These are phyloP conservation scores for Hygrocybe coccinea DNA, from an alignment of 768 basidiomycete genomes.

Conservation along the genomic window DNA sequence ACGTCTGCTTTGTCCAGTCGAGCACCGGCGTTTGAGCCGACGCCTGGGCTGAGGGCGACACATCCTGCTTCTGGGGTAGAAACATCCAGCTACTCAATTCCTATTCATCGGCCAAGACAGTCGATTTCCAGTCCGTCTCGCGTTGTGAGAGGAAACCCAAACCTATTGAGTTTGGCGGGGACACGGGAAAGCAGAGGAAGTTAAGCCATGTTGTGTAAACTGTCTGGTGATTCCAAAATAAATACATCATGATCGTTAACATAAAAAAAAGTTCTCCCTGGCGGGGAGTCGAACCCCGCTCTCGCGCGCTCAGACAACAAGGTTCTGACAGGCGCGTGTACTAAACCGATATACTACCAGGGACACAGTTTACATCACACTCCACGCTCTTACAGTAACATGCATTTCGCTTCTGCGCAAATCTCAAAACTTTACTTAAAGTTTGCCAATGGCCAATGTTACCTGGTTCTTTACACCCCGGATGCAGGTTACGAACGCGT, in stretches of 20 bases:
- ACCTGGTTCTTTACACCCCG: not conserved
- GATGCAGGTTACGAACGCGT: not conserved
- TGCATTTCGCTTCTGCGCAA: too few species aligned
- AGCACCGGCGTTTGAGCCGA: constrained; percentile 51
- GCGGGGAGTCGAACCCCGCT: constrained; percentile 26
- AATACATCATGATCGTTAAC: too few species aligned
- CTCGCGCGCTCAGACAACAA: constrained; percentile 11
- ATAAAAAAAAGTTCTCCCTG: constrained; percentile 13
- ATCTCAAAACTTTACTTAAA: too few species aligned
- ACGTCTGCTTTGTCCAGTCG: constrained; percentile 43
- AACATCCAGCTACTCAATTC: not conserved
- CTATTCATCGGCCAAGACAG: constrained; percentile 1
- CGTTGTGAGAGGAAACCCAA: not conserved
- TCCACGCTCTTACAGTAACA: too few species aligned
- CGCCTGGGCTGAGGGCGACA: not conserved
- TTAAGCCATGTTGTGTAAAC: too few species aligned
- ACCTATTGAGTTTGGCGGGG: not conserved
- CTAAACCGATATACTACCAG: constrained; percentile 8
- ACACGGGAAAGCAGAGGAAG: not conserved
- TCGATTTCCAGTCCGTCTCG: not conserved
- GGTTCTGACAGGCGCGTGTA: constrained; percentile 21
- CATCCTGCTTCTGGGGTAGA: not conserved
- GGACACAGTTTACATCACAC: constrained; percentile 10
- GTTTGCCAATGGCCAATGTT: not conserved
- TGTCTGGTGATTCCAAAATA: too few species aligned